Evolutionary conservation across 2,329 filamentous ascomycete genomes (phyloP).

Genomic region (Pseudogymnoascus sp.): DNA sequence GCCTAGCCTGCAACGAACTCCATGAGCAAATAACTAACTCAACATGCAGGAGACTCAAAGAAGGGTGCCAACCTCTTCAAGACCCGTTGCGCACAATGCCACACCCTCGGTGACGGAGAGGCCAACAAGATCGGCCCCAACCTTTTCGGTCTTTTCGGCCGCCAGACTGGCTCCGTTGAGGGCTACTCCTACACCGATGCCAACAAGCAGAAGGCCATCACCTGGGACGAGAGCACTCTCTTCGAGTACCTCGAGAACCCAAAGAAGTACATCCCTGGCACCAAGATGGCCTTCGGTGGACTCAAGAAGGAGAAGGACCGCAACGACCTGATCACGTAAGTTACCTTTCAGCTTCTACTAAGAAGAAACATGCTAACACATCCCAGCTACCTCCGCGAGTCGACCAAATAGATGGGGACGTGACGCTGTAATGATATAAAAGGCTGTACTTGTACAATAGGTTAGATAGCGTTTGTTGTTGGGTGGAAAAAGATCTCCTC

Average conservation of each 20-base stretch:
- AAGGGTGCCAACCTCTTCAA: slow-evolving; percentile 99
- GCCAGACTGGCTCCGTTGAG: slow-evolving; percentile 82
- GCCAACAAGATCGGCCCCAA: slow-evolving; percentile 98
- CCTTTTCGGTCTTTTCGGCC: slow-evolving; percentile 94
- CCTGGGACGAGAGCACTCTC: slow-evolving; percentile 78
- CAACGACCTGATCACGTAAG: slow-evolving; percentile 96
- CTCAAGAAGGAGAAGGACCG: slow-evolving; percentile 99
- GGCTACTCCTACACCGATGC: slow-evolving; percentile 98
- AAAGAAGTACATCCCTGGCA: slow-evolving; percentile 99
- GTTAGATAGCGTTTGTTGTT: slow-evolving; percentile 8
- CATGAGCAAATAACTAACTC: neutral
- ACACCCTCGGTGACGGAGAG: slow-evolving; percentile 84
- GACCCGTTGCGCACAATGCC: slow-evolving; percentile 97
- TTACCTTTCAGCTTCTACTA: slow-evolving; percentile 22
- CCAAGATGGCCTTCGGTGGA: slow-evolving; percentile 99
- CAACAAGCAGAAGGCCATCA: slow-evolving; percentile 95
- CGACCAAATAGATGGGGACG: slow-evolving; percentile 53
- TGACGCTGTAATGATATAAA: slow-evolving; percentile 25
- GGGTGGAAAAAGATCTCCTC: slow-evolving; percentile 2
- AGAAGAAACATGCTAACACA: slow-evolving; percentile 15
- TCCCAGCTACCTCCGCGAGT: slow-evolving; percentile 56
- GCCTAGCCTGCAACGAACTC: neutral
- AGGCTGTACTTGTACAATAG: slow-evolving; percentile 9
- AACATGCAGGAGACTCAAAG: slow-evolving; percentile 67
- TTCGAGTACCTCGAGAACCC: slow-evolving; percentile 99